phyloP scores from a whole-genome alignment of 495 filamentous ascomycete genomes.

The Hypoxylon subgilvum region DNA sequence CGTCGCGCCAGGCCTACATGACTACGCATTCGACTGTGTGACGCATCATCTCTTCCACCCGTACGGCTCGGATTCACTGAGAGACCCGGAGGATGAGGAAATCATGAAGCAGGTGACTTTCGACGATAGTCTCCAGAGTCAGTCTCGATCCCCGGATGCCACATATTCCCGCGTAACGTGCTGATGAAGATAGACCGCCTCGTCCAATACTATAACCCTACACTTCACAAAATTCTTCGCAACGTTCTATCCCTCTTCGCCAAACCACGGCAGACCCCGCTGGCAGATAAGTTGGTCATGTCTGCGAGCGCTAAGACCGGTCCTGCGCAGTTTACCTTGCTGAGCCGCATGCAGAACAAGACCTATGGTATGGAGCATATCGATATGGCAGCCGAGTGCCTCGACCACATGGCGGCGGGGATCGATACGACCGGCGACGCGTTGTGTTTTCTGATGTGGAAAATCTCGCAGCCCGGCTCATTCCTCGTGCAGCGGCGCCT shows the following conservation, averaged over 20 bases:
- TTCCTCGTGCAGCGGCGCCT: constrained; percentile 53
- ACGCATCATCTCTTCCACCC: constrained; percentile 71
- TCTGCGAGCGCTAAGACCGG: constrained; percentile 44
- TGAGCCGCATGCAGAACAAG: constrained; percentile 51
- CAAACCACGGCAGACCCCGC: constrained; percentile 53
- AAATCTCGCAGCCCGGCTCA: constrained; percentile 63
- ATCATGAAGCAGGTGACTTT: constrained; percentile 71
- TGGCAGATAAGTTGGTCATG: constrained; percentile 53
- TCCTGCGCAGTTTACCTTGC: constrained; percentile 50
- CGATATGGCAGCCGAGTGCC: constrained; percentile 55
- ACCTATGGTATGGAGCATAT: constrained; percentile 41
- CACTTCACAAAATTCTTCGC: constrained; percentile 46
- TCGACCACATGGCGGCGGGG: constrained; percentile 64
- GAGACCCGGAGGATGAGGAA: constrained; percentile 55
- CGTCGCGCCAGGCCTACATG: constrained; percentile 51
- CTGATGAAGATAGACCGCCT: constrained; percentile 47
- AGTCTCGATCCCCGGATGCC: constrained; percentile 9
- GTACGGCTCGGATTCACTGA: constrained; percentile 62
- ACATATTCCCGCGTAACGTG: not conserved
- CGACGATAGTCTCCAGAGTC: constrained; percentile 68
- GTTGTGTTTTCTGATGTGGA: constrained; percentile 70
- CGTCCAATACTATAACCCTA: constrained; percentile 48
- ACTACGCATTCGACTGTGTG: constrained; percentile 70
- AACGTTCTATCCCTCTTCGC: constrained; percentile 49
- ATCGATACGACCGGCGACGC: constrained; percentile 72